Conservation (phyloP, 1,139 yeast genomes). For the Ogataea hybrid region DNA sequence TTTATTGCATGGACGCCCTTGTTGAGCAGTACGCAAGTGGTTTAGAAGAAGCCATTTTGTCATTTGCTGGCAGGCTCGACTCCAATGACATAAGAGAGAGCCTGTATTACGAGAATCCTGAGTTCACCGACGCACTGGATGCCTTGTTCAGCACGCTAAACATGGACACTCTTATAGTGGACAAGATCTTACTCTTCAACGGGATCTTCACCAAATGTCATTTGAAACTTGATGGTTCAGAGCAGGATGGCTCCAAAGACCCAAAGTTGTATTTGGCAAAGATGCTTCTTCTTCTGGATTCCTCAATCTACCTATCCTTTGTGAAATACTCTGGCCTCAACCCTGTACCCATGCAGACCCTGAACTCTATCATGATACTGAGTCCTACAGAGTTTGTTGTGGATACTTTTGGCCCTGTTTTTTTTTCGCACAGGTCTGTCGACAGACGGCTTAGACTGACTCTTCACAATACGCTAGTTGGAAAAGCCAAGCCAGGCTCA, state of each 20-base stretch:
- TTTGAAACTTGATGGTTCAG: slow-evolving; percentile 2
- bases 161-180: slow-evolving; percentile 11
- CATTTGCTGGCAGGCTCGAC: neutral
- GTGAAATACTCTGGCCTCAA: slow-evolving; percentile 8
- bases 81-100: neutral
- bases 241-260: neutral
- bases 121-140: neutral
- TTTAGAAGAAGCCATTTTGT: neutral
- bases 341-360: slow-evolving; percentile 24
- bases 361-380: slow-evolving; percentile 20
- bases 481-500: slow-evolving; percentile 32
- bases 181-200: slow-evolving; percentile 14
- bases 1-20: slow-evolving; percentile 7
- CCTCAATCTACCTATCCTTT: slow-evolving; percentile 17
- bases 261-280: slow-evolving; percentile 2
- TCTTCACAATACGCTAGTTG: slow-evolving; percentile 24
- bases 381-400: slow-evolving; percentile 22
- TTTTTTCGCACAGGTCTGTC: slow-evolving; percentile 12
- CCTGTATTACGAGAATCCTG: neutral
- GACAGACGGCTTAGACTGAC: slow-evolving; percentile 23
- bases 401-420: slow-evolving; percentile 20
- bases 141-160: neutral
- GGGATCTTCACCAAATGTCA: slow-evolving; percentile 12
- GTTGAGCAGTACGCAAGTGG: slow-evolving; percentile 3
- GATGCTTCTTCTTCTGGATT: slow-evolving; percentile 16